These are phyloP conservation scores for Wickerhamiella australiensis DNA, from an alignment of 805 yeast species.

Conservation along the genomic window DNA sequence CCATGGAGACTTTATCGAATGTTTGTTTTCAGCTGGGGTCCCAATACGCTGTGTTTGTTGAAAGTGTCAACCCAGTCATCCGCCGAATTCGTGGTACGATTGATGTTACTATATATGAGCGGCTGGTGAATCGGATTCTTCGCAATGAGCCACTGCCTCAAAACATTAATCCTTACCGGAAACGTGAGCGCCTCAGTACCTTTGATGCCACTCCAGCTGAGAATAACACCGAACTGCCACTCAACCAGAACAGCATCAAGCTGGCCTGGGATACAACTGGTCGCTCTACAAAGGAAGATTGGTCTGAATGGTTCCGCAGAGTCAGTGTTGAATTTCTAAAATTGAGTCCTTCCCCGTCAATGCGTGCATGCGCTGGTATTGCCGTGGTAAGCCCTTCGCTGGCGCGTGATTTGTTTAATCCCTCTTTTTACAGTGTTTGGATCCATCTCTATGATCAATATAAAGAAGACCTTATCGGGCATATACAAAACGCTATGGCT, in stretches of 20 bases:
- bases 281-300: slow-evolving; percentile 81
- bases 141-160: slow-evolving; percentile 82
- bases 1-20: slow-evolving; percentile 66
- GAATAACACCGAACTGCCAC: slow-evolving; percentile 62
- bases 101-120: slow-evolving; percentile 46
- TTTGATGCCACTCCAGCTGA: slow-evolving; percentile 49
- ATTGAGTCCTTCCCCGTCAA: slow-evolving; percentile 88
- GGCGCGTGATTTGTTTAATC: slow-evolving; percentile 77
- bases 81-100: slow-evolving; percentile 14
- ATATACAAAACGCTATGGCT: slow-evolving; percentile 75
- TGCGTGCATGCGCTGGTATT: slow-evolving; percentile 81
- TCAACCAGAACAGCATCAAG: slow-evolving; percentile 50
- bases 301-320: slow-evolving; percentile 95
- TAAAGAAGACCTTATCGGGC: slow-evolving; percentile 77
- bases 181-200: slow-evolving; percentile 41
- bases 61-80: slow-evolving; percentile 22
- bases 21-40: slow-evolving; percentile 67
- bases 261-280: slow-evolving; percentile 88
- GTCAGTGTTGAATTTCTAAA: slow-evolving; percentile 73
- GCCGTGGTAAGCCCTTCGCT: slow-evolving; percentile 80
- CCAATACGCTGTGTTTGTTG: slow-evolving; percentile 70
- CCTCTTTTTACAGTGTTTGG: slow-evolving; percentile 95
- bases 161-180: slow-evolving; percentile 40
- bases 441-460: slow-evolving; percentile 75
- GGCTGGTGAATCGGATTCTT: slow-evolving; percentile 60